These are phyloP conservation scores for Cantharellus cinnabarinus DNA, from an alignment of 768 basidiomycete genomes.

Conservation along the genomic window DNA sequence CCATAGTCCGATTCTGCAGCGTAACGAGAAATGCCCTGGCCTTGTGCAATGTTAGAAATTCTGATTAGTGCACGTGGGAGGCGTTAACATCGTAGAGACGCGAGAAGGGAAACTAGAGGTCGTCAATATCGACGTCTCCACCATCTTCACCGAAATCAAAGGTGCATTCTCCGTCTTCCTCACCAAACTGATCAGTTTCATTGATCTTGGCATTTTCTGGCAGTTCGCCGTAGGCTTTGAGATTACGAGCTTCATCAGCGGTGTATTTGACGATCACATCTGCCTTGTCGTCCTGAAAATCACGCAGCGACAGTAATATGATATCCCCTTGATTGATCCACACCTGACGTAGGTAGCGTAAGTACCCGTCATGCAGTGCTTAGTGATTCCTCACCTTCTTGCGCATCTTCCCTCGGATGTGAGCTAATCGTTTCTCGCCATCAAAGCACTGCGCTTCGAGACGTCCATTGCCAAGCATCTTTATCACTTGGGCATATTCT, in stretches of 20 bases:
- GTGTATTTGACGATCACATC: conserved; percentile 99
- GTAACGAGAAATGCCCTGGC: too few relatives aligned
- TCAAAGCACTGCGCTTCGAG: conserved; percentile 90
- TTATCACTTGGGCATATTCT: conserved; percentile 94
- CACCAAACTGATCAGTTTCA: conserved; percentile 85
- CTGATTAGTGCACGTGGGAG: too few relatives aligned
- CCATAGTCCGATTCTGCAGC: too few relatives aligned
- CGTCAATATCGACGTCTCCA: conserved; percentile 76
- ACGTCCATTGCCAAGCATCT: conserved; percentile 97
- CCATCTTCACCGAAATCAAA: conserved; percentile 75
- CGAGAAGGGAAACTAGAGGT: conserved; percentile 33
- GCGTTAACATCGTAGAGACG: background rate
- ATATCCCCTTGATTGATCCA: conserved; percentile 99
- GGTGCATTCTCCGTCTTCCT: conserved; percentile 73
- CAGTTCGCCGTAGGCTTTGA: conserved; percentile 72
- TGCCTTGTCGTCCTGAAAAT: conserved; percentile 98
- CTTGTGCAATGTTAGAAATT: too few relatives aligned
- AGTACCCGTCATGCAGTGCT: background rate
- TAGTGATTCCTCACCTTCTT: conserved; percentile 60
- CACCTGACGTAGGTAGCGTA: conserved; percentile 33
- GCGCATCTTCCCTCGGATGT: conserved; percentile 97
- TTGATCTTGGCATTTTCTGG: conserved; percentile 94
- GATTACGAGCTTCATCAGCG: conserved; percentile 76
- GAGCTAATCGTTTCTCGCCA: conserved; percentile 91
- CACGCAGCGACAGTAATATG: conserved; percentile 80